Evolutionary conservation across 352 stramenopile genomes (phyloP), one percentile per base, ranked within the genome.

Genomic region (Phytopythium helicoides): DNA sequence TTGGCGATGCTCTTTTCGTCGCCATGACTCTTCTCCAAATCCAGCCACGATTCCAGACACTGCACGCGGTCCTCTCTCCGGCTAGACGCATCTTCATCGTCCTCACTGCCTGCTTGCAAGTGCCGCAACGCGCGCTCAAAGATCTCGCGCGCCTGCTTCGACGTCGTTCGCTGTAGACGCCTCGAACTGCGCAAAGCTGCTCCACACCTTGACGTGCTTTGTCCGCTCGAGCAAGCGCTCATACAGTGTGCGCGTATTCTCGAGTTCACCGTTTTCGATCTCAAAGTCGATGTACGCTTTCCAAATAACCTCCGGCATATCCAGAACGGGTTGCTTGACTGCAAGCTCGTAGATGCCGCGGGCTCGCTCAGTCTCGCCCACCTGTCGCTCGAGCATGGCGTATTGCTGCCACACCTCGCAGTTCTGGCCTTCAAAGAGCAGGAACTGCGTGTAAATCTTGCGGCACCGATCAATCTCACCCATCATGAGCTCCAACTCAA

Each of bases 211-310:
- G 6, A 99, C 96, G 72, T 99, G 97, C 44, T 96, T 91, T 11
- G 95, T 98, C 25, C 94, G 86, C 68, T 99, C 94, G 7, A 99
- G 68, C 31, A 99, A 69, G 6, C 97, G 81, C 68, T 99, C 86
- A 66, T 98, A 99, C 18, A 99, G 64, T 44, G 76, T 61, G 26
- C 95, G 84, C 39, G 91, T 98, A 50, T 95, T 89, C 22, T 96
- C 87, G 2, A 63, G 54, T 42, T 95, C 80, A 8, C 76, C 68
- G 19, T 88, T 81, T 49, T 91, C 69, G 23, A 98, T 97, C 81
- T 99, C 97, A 73, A 99, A 98, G 71, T 99, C 97, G 58, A 99
- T 99, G 67, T 98, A 99, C 41, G 87, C 83, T 64, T 99, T 99
- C 97, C 97, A 99, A 45, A 99, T 86, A 56, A 98, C 89, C 71